A percentile compares a stretch with the other conserved stretches of the same genome.
These are phyloP conservation scores for Grifola frondosa DNA, from an alignment of 1,284 basidiomycete genomes.

Conservation along the genomic window DNA sequence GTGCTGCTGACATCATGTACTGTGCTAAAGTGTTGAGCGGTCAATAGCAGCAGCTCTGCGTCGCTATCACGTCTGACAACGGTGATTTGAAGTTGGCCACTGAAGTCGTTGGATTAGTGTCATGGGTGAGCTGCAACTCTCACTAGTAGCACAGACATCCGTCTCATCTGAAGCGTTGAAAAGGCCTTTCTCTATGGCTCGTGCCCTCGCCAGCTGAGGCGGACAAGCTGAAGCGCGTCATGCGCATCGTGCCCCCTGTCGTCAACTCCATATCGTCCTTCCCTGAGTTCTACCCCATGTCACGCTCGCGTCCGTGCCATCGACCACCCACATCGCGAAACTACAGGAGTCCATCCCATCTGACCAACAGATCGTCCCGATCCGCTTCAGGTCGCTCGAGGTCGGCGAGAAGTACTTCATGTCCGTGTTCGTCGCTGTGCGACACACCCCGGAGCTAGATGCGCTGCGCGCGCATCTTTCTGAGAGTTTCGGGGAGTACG, in stretches of 20 bases:
- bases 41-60: too few species aligned
- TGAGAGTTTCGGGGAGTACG: constrained; percentile 39
- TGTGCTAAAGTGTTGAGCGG: too few species aligned
- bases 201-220: constrained; percentile 47
- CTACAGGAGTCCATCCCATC: constrained; percentile 44
- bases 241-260: constrained; percentile 38
- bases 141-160: too few species aligned
- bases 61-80: too few species aligned
- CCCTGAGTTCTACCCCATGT: constrained; percentile 67
- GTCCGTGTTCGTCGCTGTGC: constrained; percentile 61
- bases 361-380: constrained; percentile 32
- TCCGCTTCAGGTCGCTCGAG: constrained; percentile 53
- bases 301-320: constrained; percentile 58
- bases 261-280: constrained; percentile 43
- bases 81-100: too few species aligned
- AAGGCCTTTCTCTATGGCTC: constrained; percentile 64
- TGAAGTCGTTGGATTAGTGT: too few species aligned
- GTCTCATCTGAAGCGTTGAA: too few species aligned
- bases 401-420: constrained; percentile 64
- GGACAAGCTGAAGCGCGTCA: constrained; percentile 41
- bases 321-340: constrained; percentile 26
- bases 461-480: constrained; percentile 51
- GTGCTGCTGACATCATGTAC: too few species aligned
- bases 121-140: too few species aligned
- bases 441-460: constrained; percentile 43